phyloP scores from a whole-genome alignment of 306 rosid genomes.

The Potentilla sterilis region DNA sequence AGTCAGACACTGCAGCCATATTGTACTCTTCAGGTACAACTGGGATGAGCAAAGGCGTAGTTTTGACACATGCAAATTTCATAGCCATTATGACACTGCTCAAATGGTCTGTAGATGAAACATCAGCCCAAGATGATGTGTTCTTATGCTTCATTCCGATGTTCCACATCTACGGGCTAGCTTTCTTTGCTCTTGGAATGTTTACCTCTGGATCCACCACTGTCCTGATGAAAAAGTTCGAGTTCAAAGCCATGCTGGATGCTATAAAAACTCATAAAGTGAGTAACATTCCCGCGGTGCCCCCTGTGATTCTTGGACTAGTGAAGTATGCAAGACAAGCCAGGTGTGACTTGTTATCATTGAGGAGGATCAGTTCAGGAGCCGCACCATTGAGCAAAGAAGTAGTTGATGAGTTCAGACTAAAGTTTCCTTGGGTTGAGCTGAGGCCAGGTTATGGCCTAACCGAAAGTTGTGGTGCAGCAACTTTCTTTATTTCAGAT shows the following conservation, averaged over 20 bases:
- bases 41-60: conserved; percentile 79
- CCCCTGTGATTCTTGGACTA: conserved; percentile 72
- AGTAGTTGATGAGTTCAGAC: conserved; percentile 50
- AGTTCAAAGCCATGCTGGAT: conserved; percentile 51
- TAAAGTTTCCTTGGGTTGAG: conserved; percentile 80
- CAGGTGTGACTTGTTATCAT: conserved; percentile 47
- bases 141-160: conserved; percentile 84
- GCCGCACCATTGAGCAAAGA: conserved; percentile 91
- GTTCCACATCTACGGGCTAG: conserved; percentile 80
- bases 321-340: conserved; percentile 51
- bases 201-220: conserved; percentile 53
- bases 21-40: conserved; percentile 93
- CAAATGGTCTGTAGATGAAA: conserved; percentile 49
- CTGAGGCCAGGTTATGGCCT: conserved; percentile 81
- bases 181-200: conserved; percentile 68
- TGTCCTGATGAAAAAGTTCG: conserved; percentile 62
- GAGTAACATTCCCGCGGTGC: conserved; percentile 73
- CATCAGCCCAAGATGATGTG: conserved; percentile 49
- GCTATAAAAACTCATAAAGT: conserved; percentile 56
- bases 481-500: conserved; percentile 42
- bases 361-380: conserved; percentile 66
- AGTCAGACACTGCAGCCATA: conserved; percentile 77
- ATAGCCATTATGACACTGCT: conserved; percentile 46
- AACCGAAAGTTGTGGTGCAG: conserved; percentile 67
- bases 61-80: conserved; percentile 72